These are phyloP conservation scores for Solanum lycopersicoides DNA, from an alignment of 257 asterid species.

Conservation along the genomic window DNA sequence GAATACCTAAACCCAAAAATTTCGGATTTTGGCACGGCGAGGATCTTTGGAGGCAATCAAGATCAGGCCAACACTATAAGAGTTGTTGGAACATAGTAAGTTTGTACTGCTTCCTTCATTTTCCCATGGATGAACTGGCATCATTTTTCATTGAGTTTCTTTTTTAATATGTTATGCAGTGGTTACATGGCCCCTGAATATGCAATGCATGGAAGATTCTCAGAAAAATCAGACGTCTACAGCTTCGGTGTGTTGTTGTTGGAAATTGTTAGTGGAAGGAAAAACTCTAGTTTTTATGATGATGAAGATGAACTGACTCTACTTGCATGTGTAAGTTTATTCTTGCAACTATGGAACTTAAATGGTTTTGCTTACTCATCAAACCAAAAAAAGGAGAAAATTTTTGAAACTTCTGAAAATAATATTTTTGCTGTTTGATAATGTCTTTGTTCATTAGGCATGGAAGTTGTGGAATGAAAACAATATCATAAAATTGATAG, in stretches of 20 bases:
- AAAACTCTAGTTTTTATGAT: conserved; percentile 23
- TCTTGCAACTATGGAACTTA: neutral
- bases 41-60: conserved; percentile 36
- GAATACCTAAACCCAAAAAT: conserved; percentile 46
- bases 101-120: neutral
- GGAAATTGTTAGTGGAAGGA: conserved; percentile 52
- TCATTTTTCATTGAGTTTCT: neutral
- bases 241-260: conserved; percentile 58
- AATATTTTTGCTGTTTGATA: neutral
- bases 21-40: conserved; percentile 63
- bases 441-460: conserved; percentile 18
- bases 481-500: conserved; percentile 10
- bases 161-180: conserved; percentile 15
- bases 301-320: conserved; percentile 33
- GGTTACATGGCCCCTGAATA: conserved; percentile 86
- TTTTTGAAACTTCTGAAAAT: too few species aligned
- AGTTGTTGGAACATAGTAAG: conserved; percentile 70
- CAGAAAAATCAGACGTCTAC: conserved; percentile 64
- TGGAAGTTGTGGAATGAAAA: conserved; percentile 48
- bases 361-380: too few species aligned
- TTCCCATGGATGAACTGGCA: neutral
- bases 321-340: conserved; percentile 38
- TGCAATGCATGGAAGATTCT: conserved; percentile 54
- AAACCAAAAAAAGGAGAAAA: neutral
- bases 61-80: conserved; percentile 50